phyloP scores from a whole-genome alignment of 2,329 filamentous ascomycete genomes.

The Aspergillus amoenus region DNA sequence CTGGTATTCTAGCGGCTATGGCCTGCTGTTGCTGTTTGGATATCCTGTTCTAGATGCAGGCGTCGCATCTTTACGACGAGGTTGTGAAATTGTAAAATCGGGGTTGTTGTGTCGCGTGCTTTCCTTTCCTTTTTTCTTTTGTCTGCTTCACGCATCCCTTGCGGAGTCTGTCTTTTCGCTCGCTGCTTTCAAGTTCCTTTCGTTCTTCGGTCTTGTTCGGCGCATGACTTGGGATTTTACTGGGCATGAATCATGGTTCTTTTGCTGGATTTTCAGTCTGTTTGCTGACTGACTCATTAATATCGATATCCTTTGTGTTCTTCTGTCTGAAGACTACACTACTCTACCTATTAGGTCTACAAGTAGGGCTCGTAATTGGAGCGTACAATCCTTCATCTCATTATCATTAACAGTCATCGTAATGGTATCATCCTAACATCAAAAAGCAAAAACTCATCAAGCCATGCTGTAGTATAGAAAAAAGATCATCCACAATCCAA shows the following conservation, averaged over 20 bases:
- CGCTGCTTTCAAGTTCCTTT: not conserved
- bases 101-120: not conserved
- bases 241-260: not conserved
- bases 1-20: conserved; percentile 47
- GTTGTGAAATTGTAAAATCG: no score
- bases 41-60: conserved; percentile 38
- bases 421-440: conserved; percentile 3
- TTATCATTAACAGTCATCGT: not conserved
- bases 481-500: no score
- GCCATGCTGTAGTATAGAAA: no score
- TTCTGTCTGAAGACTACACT: no score
- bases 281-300: not conserved
- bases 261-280: not conserved
- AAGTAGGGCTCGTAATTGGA: not conserved
- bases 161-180: not conserved
- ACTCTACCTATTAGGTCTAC: not conserved
- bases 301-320: not conserved
- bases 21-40: conserved; percentile 54
- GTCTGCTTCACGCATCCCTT: not conserved
- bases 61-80: not conserved
- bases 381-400: not conserved
- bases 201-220: not conserved
- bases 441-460: not conserved
- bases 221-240: conserved; percentile 1
- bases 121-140: not conserved